Evolutionary conservation across 2,329 filamentous ascomycete species (phyloP).

Genomic region (Penicillium paneum): DNA sequence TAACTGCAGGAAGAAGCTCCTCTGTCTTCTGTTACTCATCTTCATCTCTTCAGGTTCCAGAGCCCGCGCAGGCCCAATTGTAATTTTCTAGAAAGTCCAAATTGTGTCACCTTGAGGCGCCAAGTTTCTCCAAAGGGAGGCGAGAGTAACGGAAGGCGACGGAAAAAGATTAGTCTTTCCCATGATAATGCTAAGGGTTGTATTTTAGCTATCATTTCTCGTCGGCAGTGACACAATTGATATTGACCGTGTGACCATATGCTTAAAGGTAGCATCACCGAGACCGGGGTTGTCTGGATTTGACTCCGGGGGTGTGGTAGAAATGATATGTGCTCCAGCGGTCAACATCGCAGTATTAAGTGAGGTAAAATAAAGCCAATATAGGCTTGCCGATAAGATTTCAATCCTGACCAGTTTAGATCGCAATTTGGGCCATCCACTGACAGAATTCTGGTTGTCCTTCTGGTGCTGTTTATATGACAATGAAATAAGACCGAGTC

Average conservation of each 20-base stretch:
- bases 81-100: constrained; percentile 21
- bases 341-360: constrained; percentile 4
- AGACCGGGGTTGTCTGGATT: constrained; percentile 3
- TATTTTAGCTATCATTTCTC: constrained; percentile 2
- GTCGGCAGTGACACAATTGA: constrained; percentile 7
- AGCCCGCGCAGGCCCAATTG: constrained; percentile 14
- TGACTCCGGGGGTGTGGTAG: neutral
- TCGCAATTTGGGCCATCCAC: constrained; percentile 7
- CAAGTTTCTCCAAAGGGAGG: constrained; percentile 1
- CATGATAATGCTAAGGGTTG: constrained; percentile 4
- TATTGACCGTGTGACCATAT: constrained; percentile 16
- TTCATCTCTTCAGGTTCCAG: constrained; percentile 2
- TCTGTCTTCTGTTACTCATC: constrained; percentile 19
- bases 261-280: constrained; percentile 8
- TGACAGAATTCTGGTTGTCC: neutral
- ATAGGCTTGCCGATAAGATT: neutral
- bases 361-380: neutral
- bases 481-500: constrained; percentile 4
- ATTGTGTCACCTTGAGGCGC: constrained; percentile 4
- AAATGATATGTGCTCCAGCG: neutral
- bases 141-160: constrained; percentile 2
- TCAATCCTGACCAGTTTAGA: neutral
- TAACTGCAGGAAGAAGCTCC: constrained; percentile 14
- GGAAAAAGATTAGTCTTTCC: neutral
- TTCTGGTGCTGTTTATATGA: neutral